phyloP scores from a whole-genome alignment of 768 basidiomycete genomes.

The Pleurotus tuber-regium region DNA sequence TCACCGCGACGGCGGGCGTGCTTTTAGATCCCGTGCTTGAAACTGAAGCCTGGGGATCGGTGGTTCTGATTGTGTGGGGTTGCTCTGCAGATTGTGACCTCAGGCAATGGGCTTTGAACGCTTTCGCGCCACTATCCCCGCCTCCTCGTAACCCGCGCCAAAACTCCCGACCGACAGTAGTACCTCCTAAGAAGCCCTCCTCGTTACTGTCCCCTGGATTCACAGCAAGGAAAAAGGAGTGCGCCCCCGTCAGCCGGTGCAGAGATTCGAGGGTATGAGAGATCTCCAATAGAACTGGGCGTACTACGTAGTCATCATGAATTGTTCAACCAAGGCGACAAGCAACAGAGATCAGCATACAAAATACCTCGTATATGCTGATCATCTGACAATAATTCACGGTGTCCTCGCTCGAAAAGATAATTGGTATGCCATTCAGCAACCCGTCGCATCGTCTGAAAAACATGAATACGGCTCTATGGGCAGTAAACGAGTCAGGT shows the following conservation, averaged over 20 bases:
- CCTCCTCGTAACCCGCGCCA: constrained; percentile 62
- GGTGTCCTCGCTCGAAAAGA: constrained; percentile 40
- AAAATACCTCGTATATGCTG: constrained; percentile 11
- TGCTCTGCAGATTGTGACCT: constrained; percentile 17
- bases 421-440: constrained; percentile 65
- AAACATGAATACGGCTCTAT: constrained; percentile 20
- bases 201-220: constrained; percentile 46
- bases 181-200: constrained; percentile 63
- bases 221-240: constrained; percentile 63
- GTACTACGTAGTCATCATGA: constrained; percentile 33
- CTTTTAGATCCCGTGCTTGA: constrained; percentile 21
- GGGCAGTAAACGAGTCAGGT: constrained; percentile 8
- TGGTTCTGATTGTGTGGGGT: constrained; percentile 11
- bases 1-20: constrained; percentile 35
- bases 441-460: constrained; percentile 47
- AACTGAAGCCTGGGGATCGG: constrained; percentile 12
- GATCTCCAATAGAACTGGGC: constrained; percentile 42
- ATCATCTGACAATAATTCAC: not conserved
- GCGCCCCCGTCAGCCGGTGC: constrained; percentile 44
- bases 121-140: constrained; percentile 53
- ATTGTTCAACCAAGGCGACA: not conserved
- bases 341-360: not conserved
- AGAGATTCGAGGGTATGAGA: constrained; percentile 57
- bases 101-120: constrained; percentile 49
- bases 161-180: constrained; percentile 58